Conservation (phyloP, 306 rosid genomes). For the Vigna radiata region DNA sequence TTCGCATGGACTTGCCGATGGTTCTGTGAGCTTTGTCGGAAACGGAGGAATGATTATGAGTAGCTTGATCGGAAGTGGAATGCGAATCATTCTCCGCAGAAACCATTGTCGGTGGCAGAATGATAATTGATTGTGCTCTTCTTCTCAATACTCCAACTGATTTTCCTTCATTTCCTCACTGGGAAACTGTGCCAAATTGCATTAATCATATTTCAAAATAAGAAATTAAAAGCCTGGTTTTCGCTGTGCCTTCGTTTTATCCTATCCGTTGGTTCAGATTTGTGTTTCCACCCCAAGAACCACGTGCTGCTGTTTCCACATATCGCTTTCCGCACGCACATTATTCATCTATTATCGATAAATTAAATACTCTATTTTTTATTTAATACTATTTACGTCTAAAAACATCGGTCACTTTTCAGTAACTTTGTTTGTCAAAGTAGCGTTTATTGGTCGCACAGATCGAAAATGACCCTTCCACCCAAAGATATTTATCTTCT, state of each 20-base stretch:
- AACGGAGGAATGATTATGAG: constrained; percentile 39
- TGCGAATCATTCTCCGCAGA: constrained; percentile 56
- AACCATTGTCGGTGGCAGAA: constrained; percentile 53
- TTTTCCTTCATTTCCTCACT: constrained; percentile 16
- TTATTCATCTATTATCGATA: neutral
- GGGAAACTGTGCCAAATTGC: neutral
- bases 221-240: neutral
- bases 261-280: constrained; percentile 8
- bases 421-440: neutral
- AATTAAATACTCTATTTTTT: too few species aligned
- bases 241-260: neutral
- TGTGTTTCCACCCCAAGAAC: neutral
- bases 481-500: too few species aligned
- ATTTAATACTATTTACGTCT: too few species aligned
- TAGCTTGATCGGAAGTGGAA: neutral
- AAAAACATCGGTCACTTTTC: too few species aligned
- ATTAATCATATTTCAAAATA: neutral
- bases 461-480: neutral
- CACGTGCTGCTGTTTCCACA: constrained; percentile 42
- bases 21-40: constrained; percentile 44
- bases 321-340: neutral
- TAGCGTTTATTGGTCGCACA: neutral
- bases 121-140: neutral
- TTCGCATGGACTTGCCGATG: constrained; percentile 84
- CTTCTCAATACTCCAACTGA: neutral